Percentiles rank a stretch among this genome's conserved stretches.
Evolutionary conservation across 2,329 filamentous ascomycete genomes (phyloP).

Genomic region (Phyllosticta citribraziliensis): DNA sequence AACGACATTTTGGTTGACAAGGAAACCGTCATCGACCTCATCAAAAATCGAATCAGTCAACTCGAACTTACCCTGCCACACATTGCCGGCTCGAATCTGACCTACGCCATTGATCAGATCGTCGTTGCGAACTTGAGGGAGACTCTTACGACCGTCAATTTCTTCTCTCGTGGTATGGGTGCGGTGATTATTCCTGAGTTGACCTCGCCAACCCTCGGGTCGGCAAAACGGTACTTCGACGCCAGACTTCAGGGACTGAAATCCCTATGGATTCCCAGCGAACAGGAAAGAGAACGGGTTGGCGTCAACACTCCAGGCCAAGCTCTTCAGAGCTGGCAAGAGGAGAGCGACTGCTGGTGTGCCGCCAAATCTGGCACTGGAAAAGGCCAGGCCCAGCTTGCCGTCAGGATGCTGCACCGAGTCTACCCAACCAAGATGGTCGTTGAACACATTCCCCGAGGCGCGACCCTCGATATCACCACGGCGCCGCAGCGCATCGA

Average conservation of each 20-base stretch:
- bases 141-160: conserved; percentile 51
- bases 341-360: conserved; percentile 85
- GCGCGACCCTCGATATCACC: conserved; percentile 28
- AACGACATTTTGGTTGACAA: conserved; percentile 16
- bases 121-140: conserved; percentile 14
- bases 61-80: background rate
- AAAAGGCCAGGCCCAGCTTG: conserved; percentile 53
- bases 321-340: conserved; percentile 61
- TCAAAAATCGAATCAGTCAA: background rate
- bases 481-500: conserved; percentile 35
- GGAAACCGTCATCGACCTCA: conserved; percentile 13
- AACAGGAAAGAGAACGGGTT: background rate
- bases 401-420: conserved; percentile 37
- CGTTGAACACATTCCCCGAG: conserved; percentile 37
- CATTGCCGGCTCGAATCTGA: background rate
- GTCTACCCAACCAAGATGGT: conserved; percentile 32
- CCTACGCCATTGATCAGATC: background rate
- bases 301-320: conserved; percentile 14
- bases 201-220: conserved; percentile 48
- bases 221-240: background rate
- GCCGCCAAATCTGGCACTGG: conserved; percentile 36
- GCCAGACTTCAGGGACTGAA: background rate
- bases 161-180: conserved; percentile 56
- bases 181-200: conserved; percentile 51
- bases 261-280: conserved; percentile 1